Evolutionary conservation across 495 filamentous ascomycete species (phyloP), one percentile per base, ranked within the genome.

Genomic region (Penicillium cinerascens): DNA sequence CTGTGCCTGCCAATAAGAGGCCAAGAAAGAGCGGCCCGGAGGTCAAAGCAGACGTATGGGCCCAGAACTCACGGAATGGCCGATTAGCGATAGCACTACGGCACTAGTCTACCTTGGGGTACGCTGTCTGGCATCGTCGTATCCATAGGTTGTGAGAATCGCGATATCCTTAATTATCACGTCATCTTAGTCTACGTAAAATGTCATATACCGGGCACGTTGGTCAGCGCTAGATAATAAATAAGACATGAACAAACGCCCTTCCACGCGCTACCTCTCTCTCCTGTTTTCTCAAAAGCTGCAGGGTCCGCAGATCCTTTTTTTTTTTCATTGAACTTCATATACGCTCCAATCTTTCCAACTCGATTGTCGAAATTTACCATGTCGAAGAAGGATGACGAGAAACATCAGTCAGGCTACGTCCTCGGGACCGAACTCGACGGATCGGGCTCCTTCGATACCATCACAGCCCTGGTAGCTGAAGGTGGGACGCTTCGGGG

Each of bases 381-480:
- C 38, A 50, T 50, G 47, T 50, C 47, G 2, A 36, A 36, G 21
- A 16, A 42, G 10, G 42, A 33, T 6, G 51, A 60, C 9, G 59
- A 62, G 20, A 60, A 54, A 33, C 54, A 60, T 5, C 40, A 57
- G 33, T 39, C 36, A 2, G 47, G 29, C 22, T 50, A 55, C 9
- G 44, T 27, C 2, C 41, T 55, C 20, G 60, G 47, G 9, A 44
- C 50, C 0, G 53, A 60, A 4, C 18, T 42, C 1, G 51, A 67
- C 39, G 58, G 25, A 10, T 47, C 56, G 2, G 51, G 42, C 16
- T 61, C 62, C 0, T 13, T 58, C 7, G 57, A 65, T 13, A 55
- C 58, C 2, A 63, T 67, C 44, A 60, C 51, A 20, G 65, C 62
- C 8, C 45, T 67, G 27, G 53, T 65, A 17, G 63, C 56, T 1